These are phyloP conservation scores for Mycena indigotica DNA, from an alignment of 768 basidiomycete genomes.

Conservation along the genomic window DNA sequence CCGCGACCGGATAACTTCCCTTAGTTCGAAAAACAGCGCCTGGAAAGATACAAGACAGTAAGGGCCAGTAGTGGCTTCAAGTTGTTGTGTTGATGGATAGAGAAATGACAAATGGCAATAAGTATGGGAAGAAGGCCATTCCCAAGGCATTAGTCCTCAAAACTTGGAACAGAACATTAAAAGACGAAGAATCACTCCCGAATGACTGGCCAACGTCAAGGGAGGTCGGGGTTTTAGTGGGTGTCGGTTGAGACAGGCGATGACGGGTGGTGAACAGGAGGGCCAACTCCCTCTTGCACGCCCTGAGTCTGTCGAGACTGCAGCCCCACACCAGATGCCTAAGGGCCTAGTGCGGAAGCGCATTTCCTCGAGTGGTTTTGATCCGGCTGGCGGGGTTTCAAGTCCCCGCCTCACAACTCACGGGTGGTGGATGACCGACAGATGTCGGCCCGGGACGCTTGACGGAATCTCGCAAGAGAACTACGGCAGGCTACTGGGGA, in stretches of 20 bases:
- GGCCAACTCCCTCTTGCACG: neutral
- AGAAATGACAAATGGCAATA: neutral
- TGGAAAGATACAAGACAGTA: too few species aligned
- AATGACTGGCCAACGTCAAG: neutral
- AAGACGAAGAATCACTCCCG: neutral
- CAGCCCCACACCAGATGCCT: constrained; percentile 10
- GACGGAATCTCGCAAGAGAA: too few species aligned
- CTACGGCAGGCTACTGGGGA: too few species aligned
- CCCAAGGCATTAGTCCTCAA: neutral
- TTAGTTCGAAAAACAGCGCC: too few species aligned
- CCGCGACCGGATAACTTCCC: too few species aligned
- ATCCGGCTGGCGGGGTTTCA: constrained; percentile 8
- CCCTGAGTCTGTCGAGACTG: constrained; percentile 3
- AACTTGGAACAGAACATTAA: constrained; percentile 2
- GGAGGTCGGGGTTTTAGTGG: constrained; percentile 10
- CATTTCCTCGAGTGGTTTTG: constrained; percentile 16
- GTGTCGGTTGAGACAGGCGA: constrained; percentile 5
- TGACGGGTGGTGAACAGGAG: neutral
- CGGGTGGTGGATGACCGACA: constrained; percentile 3
- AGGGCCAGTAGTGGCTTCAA: too few species aligned
- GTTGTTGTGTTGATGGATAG: too few species aligned
- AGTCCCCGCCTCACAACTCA: constrained; percentile 7
- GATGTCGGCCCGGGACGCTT: too few species aligned
- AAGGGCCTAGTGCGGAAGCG: constrained; percentile 3
- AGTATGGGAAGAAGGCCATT: neutral